Base-by-base conservation (phyloP, 805 yeast genomes). In the Pichia occidentalis region DNA sequence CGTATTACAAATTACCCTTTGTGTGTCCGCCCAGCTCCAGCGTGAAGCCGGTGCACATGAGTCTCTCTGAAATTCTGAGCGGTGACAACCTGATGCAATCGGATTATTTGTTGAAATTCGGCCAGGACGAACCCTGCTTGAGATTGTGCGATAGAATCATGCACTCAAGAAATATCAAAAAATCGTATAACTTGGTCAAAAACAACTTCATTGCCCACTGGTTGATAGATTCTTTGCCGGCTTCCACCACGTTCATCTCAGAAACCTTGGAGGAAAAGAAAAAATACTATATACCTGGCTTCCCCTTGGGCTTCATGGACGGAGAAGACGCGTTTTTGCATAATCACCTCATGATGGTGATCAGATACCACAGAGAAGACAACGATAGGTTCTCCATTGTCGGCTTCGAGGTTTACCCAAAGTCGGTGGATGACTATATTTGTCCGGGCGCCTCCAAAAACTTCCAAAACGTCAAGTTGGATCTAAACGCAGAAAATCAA, bases 331-430 rank as follows among this genome's bases (percentile, higher is more conserved):
- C 78, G 4, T 82, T 74, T 53, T 45, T 86, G 22, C 75, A 87
- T 58, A 86, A 85, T 54, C 95, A 87, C 56, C 77, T 82, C 8
- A 81, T 81, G 80, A 51, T 86, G 38, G 90, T 87, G 11, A 68
- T 86, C 29, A 70, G 95, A 51, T 83, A 76, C 61, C 81, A 85
- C 48, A 62, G 63, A 34, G 65, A 71, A 43, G 57, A 65, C 53
- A 61, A 65, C 23, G 58, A 54, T 34, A 57, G 61, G 34, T 65
- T 70, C 46, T 68, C 84, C 3, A 84, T 86, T 49, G 95, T 86
- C 14, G 96, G 95, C 0, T 83, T 87, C 49, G 96, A 86, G 60
- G 84, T 85, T 11, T 86, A 86, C 54, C 95, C 95, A 9, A 80
- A 76, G 54, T 81, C 92, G 37, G 88, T 83, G 10, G 63, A 70